A percentile compares a stretch with the other conserved stretches of the same genome.
Evolutionary conservation across 148 eudicot genomes (phyloP).

Genomic region (Euryodendron excelsum): DNA sequence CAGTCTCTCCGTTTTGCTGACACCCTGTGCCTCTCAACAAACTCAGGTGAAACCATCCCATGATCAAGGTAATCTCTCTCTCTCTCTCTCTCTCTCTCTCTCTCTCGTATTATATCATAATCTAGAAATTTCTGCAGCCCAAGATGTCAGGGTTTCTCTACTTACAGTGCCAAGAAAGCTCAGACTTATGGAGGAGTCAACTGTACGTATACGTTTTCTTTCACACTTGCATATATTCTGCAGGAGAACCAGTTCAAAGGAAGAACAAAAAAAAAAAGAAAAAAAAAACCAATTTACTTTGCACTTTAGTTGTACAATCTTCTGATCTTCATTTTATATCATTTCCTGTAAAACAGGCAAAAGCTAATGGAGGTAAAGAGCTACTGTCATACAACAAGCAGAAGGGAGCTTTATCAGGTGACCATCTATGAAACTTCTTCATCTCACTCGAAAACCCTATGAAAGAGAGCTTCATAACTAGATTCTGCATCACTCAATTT

Average conservation of each 20-base stretch:
- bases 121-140: conserved; percentile 23
- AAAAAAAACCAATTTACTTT: not conserved
- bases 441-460: not conserved
- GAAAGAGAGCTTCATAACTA: not conserved
- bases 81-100: conserved; percentile 19
- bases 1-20: conserved; percentile 12
- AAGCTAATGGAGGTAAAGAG: conserved; percentile 13
- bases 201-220: conserved; percentile 17
- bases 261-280: not conserved
- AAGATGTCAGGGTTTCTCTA: conserved; percentile 7
- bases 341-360: conserved; percentile 13
- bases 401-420: conserved; percentile 29
- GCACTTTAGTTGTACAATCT: not conserved
- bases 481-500: not conserved
- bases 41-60: conserved; percentile 8
- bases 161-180: conserved; percentile 35
- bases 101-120: not conserved
- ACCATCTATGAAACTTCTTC: not conserved
- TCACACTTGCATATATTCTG: not conserved
- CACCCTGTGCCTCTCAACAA: conserved; percentile 24
- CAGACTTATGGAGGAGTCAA: conserved; percentile 20
- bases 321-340: not conserved
- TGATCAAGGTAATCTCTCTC: conserved; percentile 19
- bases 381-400: conserved; percentile 4
- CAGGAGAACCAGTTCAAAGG: too few species aligned